phyloP scores from a whole-genome alignment of 768 basidiomycete genomes.

The Suillus subalutaceus region DNA sequence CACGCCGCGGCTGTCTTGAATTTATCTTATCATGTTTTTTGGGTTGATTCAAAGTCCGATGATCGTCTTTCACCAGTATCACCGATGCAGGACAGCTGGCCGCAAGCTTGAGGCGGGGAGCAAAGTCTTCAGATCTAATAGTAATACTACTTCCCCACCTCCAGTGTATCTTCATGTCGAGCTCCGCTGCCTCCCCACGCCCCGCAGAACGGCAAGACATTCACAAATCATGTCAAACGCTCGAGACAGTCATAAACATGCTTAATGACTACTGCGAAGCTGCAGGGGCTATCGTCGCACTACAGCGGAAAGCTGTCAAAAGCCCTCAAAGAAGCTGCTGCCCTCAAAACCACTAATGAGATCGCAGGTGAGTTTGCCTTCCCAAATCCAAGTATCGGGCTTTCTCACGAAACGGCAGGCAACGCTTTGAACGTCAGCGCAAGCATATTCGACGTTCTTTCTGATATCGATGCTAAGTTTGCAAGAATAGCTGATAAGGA shows the following conservation, averaged over 20 bases:
- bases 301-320: slow-evolving; percentile 80
- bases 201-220: slow-evolving; percentile 70
- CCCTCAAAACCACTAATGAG: slow-evolving; percentile 58
- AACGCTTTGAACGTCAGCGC: slow-evolving; percentile 70
- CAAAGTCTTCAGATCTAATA: neutral
- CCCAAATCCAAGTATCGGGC: neutral
- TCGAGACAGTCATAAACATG: slow-evolving; percentile 66
- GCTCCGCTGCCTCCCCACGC: slow-evolving; percentile 16
- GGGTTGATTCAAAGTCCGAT: slow-evolving; percentile 6
- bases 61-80: neutral
- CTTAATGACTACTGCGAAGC: slow-evolving; percentile 80
- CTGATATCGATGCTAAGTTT: slow-evolving; percentile 76
- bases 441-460: slow-evolving; percentile 66
- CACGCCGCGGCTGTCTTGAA: neutral
- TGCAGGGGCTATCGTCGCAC: slow-evolving; percentile 54
- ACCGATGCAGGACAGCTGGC: neutral
- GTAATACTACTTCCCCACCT: neutral
- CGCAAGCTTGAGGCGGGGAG: neutral
- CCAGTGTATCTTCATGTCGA: slow-evolving; percentile 15
- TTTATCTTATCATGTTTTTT: neutral
- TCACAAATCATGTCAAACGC: slow-evolving; percentile 79
- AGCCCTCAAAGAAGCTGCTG: slow-evolving; percentile 67
- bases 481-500: slow-evolving; percentile 76
- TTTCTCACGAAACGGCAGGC: slow-evolving; percentile 40
- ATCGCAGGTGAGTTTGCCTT: slow-evolving; percentile 57